Percentiles rank a stretch among this genome's conserved stretches.
Evolutionary conservation across 768 basidiomycete species (phyloP).

Genomic region (Pisolithus microcarpus): DNA sequence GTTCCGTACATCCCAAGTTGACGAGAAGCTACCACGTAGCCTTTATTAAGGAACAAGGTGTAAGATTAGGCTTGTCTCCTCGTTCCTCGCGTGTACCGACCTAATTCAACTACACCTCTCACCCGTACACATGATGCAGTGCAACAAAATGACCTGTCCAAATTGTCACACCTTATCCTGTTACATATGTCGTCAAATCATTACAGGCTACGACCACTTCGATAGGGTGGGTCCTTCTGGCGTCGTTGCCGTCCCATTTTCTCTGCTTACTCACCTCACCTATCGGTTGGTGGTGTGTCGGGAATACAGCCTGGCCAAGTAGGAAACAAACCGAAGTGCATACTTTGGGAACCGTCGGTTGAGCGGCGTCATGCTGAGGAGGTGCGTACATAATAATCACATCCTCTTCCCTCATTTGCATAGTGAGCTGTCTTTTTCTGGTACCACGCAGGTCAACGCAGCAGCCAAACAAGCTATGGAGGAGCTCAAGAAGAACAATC

Average conservation of each 20-base stretch:
- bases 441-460: slow-evolving; percentile 47
- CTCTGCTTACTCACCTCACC: no score
- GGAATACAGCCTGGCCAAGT: no score
- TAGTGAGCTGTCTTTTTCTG: not conserved
- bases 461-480: slow-evolving; percentile 62
- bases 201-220: slow-evolving; percentile 76
- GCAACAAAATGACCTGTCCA: slow-evolving; percentile 88
- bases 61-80: slow-evolving; percentile 30
- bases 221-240: slow-evolving; percentile 32
- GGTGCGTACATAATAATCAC: slow-evolving; percentile 27
- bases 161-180: slow-evolving; percentile 71
- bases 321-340: slow-evolving; percentile 37
- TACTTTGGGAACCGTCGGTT: slow-evolving; percentile 54
- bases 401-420: not conserved
- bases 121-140: slow-evolving; percentile 35
- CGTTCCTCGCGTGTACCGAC: not conserved
- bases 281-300: no score
- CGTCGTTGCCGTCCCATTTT: no score
- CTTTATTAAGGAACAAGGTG: slow-evolving; percentile 74
- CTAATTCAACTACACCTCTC: not conserved
- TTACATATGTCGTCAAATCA: slow-evolving; percentile 73
- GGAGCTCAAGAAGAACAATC: slow-evolving; percentile 52
- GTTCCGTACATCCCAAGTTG: not conserved
- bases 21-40: slow-evolving; percentile 33
- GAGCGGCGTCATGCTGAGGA: slow-evolving; percentile 62